Conservation (phyloP, 148 eudicot species). For the Diospyros lotus region DNA sequence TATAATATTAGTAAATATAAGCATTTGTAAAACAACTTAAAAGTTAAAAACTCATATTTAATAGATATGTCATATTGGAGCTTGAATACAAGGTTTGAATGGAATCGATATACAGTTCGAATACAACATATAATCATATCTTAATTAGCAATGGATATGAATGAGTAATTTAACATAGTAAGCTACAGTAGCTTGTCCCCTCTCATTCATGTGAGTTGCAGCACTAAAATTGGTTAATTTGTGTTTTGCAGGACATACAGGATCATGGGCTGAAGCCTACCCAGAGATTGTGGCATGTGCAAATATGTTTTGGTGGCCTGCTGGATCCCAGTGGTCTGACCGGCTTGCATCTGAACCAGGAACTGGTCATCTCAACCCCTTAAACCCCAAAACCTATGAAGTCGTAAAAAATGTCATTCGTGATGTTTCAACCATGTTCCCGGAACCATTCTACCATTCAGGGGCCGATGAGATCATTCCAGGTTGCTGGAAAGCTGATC, state of each 20-base stretch:
- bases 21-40: too few species aligned
- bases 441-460: conserved; percentile 61
- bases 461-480: conserved; percentile 81
- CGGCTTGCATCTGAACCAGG: conserved; percentile 88
- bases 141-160: too few species aligned
- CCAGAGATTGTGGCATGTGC: conserved; percentile 89
- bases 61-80: too few species aligned
- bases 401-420: conserved; percentile 47
- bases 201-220: not conserved
- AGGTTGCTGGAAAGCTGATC: conserved; percentile 82
- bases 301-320: conserved; percentile 83
- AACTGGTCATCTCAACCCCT: conserved; percentile 88
- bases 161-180: too few species aligned
- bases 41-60: too few species aligned
- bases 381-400: conserved; percentile 70
- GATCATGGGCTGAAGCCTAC: conserved; percentile 83
- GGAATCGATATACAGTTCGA: too few species aligned
- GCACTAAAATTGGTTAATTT: conserved; percentile 5
- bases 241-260: conserved; percentile 72
- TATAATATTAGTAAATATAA: too few species aligned
- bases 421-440: conserved; percentile 62
- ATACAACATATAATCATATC: too few species aligned
- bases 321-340: conserved; percentile 54
- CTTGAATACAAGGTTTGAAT: too few species aligned
- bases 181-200: not conserved